Evolutionary conservation across 1,284 basidiomycete genomes (phyloP).

Genomic region (Vanrija humicola): DNA sequence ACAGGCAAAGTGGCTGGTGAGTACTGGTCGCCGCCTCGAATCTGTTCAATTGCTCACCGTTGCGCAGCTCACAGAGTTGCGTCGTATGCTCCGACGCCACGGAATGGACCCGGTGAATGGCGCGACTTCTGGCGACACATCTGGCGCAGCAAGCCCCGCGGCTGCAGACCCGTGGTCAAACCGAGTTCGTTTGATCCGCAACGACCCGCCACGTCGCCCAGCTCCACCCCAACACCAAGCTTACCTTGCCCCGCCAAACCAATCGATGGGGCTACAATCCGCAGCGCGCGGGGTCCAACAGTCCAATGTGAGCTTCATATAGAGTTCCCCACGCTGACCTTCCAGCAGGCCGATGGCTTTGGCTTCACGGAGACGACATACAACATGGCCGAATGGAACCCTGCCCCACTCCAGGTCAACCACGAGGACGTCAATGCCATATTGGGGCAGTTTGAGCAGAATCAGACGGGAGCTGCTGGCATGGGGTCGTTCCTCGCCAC

Average conservation of each 20-base stretch:
- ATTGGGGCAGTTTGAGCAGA: constrained; percentile 4
- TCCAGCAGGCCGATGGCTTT: background rate
- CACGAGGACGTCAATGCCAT: constrained; percentile 11
- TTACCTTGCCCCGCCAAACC: background rate
- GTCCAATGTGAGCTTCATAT: background rate
- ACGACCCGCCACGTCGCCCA: constrained; percentile 1
- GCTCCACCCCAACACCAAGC: background rate
- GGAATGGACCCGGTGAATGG: constrained; percentile 8
- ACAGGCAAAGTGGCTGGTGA: constrained; percentile 6
- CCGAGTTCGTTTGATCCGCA: constrained; percentile 8
- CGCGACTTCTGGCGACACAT: constrained; percentile 5
- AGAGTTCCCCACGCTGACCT: background rate
- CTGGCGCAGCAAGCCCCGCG: constrained; percentile 9
- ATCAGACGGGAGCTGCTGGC: background rate
- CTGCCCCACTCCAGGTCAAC: background rate
- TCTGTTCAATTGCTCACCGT: background rate
- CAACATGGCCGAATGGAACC: background rate
- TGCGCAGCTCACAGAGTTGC: constrained; percentile 15
- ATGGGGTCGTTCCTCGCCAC: background rate
- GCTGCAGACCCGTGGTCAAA: constrained; percentile 12
- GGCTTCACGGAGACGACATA: constrained; percentile 1
- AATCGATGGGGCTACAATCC: too few species aligned
- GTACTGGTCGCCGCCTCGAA: background rate
- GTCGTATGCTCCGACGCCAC: constrained; percentile 16
- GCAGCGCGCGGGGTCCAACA: background rate